Evolutionary conservation across 805 yeast genomes (phyloP).

Genomic region (Wickerhamiella parazyma): DNA sequence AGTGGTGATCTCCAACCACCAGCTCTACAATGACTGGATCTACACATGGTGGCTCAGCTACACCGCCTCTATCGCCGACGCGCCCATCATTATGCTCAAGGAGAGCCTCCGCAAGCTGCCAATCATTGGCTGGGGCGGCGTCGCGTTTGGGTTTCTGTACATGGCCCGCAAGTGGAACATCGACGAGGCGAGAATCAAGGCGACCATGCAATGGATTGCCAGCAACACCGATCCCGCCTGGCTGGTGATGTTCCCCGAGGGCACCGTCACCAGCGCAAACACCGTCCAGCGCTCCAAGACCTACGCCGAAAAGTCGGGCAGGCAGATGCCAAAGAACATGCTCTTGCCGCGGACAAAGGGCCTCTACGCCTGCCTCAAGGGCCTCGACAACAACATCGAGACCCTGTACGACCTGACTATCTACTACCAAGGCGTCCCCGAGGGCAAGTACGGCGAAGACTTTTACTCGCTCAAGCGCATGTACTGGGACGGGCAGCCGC

Average conservation of each 20-base stretch:
- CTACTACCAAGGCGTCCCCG: conserved; percentile 59
- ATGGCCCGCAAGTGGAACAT: conserved; percentile 74
- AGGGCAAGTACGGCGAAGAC: conserved; percentile 62
- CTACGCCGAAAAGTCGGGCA: conserved; percentile 39
- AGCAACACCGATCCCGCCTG: conserved; percentile 40
- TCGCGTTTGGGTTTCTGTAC: conserved; percentile 59
- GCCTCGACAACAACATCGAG: conserved; percentile 30
- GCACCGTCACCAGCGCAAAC: conserved; percentile 65
- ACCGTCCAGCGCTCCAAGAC: conserved; percentile 45
- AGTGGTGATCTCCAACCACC: conserved; percentile 76
- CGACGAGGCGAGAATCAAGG: conserved; percentile 44
- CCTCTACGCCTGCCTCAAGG: conserved; percentile 47
- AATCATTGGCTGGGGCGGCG: conserved; percentile 76
- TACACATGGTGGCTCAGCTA: conserved; percentile 78
- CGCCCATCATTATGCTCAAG: conserved; percentile 62
- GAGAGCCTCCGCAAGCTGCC: conserved; percentile 61
- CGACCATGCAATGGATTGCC: conserved; percentile 11
- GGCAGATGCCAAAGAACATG: conserved; percentile 38
- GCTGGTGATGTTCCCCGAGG: conserved; percentile 82
- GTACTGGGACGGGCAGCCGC: conserved; percentile 60
- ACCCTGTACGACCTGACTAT: conserved; percentile 70
- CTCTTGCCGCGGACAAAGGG: conserved; percentile 81
- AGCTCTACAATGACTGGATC: conserved; percentile 88
- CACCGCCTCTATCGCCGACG: conserved; percentile 49
- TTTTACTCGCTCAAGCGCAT: conserved; percentile 49